Base-by-base conservation (phyloP, 768 basidiomycete genomes). In the Auricularia sp. region DNA sequence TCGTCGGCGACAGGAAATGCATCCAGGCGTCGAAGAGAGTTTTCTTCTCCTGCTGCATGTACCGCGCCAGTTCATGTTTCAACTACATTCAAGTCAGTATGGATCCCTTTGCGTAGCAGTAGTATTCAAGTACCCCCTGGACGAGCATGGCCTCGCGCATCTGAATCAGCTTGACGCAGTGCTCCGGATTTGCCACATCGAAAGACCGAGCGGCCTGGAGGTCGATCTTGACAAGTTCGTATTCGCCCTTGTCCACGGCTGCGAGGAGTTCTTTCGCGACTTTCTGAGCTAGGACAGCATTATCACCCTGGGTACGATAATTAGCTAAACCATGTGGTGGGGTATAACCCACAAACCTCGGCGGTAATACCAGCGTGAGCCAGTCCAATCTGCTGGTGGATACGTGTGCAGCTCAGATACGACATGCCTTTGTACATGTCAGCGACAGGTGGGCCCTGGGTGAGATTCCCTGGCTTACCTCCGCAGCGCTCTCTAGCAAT, bases 1-100 rank as follows among this genome's bases (percentile, higher is more conserved):
- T 35, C 11, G 11, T 59, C 29, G 56, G 56, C 34, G 56, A 59
- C 23, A 59, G 34, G 34, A 33, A 59, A 33, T 29, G 56, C 56
- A 59, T 59, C 56, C 56, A 59, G 23, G 56, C 56, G 18, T 59
- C 56, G 56, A 59, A 59, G 8, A 59, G 56, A 8, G 56, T 59
- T 10, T 35, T 29, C 56, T 59, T 59, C 56, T 59, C 56, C 56
- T 59, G 11, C 56, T 35, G 23, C 56, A 59, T 59, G 23, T 59
- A 33, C 11, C 34, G 56, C 56, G 56, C 56, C 6, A 59, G 56
- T 4, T 59, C 56, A 8, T 14, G 11, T 18, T 35, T 59, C 29
- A 59, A 35, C 56, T 34, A 18, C 29, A 18, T n/a, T 8, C 53
- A 18, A 11, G 18, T n/a, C 18, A 54, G 10, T 29, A n/a, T 18